phyloP scores from a whole-genome alignment of 495 filamentous ascomycete species.

The Aspergillus biplanus region DNA sequence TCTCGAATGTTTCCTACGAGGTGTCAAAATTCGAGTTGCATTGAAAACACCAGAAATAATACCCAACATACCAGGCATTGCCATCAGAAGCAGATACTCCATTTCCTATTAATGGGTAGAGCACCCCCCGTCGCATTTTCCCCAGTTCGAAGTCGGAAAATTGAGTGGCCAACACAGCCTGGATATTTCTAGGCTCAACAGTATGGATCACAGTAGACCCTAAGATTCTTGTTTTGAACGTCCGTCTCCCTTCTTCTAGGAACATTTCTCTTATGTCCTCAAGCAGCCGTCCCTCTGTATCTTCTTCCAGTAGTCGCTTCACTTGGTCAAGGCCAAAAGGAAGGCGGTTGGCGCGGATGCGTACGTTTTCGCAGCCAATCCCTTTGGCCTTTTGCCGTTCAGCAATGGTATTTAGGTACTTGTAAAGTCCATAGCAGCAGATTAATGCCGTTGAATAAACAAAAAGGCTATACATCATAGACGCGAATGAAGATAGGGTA shows the following conservation, averaged over 20 bases:
- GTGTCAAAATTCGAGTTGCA: slow-evolving; percentile 3
- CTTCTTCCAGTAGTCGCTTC: not conserved
- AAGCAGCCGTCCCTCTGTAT: not conserved
- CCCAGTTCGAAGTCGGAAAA: slow-evolving; percentile 63
- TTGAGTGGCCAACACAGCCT: slow-evolving; percentile 73
- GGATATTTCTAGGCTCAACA: slow-evolving; percentile 74
- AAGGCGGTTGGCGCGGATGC: not conserved
- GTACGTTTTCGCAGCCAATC: not conserved
- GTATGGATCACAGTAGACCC: slow-evolving; percentile 44
- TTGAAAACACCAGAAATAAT: not conserved
- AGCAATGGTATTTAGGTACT: not conserved
- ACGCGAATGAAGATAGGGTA: not conserved
- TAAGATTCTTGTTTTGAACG: not conserved
- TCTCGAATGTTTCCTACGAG: slow-evolving; percentile 34
- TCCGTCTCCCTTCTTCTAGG: not conserved
- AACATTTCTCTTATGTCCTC: not conserved
- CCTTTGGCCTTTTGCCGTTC: not conserved
- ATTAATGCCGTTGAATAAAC: not conserved
- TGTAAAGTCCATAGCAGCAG: not conserved
- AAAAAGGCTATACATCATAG: not conserved
- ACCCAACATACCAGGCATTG: slow-evolving; percentile 45
- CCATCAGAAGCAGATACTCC: slow-evolving; percentile 70
- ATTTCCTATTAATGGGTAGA: slow-evolving; percentile 47
- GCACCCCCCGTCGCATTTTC: slow-evolving; percentile 27
- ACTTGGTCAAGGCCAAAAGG: not conserved